A percentile compares a stretch with the other conserved stretches of the same genome.
Evolutionary conservation across 495 filamentous ascomycete species (phyloP).

Genomic region (Aspergillus wentii): DNA sequence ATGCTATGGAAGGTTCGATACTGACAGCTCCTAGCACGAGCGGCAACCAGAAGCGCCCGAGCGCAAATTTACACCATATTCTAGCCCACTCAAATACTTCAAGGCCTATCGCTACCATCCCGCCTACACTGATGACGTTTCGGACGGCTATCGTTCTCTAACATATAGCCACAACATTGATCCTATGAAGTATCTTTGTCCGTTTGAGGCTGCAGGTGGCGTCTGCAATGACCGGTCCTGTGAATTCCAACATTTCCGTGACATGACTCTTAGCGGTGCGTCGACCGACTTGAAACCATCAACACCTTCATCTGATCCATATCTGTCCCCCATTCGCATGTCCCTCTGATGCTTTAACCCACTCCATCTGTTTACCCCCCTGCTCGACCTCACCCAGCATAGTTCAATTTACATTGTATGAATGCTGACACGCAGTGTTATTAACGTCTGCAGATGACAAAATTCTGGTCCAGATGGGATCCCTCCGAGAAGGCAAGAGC

Average conservation of each 20-base stretch:
- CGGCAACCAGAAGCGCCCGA: slow-evolving; percentile 9
- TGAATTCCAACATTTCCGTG: slow-evolving; percentile 73
- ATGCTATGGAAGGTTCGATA: slow-evolving; percentile 1
- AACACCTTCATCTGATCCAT: slow-evolving; percentile 11
- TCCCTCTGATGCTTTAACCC: neutral
- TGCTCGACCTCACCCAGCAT: slow-evolving; percentile 4
- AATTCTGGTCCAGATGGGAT: slow-evolving; percentile 78
- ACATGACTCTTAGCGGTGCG: slow-evolving; percentile 78
- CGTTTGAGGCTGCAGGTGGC: slow-evolving; percentile 65
- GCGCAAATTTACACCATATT: slow-evolving; percentile 63
- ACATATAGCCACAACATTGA: slow-evolving; percentile 91
- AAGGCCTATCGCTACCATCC: slow-evolving; percentile 87
- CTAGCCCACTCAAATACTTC: slow-evolving; percentile 77
- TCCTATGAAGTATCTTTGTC: slow-evolving; percentile 65
- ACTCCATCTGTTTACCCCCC: no score
- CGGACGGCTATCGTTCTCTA: slow-evolving; percentile 78
- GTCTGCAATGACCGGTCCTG: slow-evolving; percentile 70
- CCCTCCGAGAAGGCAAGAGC: slow-evolving; percentile 61
- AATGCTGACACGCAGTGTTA: slow-evolving; percentile 57
- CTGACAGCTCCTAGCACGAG: slow-evolving; percentile 21
- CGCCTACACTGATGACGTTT: slow-evolving; percentile 59
- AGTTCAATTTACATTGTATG: slow-evolving; percentile 29
- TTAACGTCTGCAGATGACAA: slow-evolving; percentile 69
- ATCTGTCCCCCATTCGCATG: neutral
- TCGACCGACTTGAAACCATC: slow-evolving; percentile 38